Conservation (phyloP, 305 asterid species). For the Rubia tinctorum region DNA sequence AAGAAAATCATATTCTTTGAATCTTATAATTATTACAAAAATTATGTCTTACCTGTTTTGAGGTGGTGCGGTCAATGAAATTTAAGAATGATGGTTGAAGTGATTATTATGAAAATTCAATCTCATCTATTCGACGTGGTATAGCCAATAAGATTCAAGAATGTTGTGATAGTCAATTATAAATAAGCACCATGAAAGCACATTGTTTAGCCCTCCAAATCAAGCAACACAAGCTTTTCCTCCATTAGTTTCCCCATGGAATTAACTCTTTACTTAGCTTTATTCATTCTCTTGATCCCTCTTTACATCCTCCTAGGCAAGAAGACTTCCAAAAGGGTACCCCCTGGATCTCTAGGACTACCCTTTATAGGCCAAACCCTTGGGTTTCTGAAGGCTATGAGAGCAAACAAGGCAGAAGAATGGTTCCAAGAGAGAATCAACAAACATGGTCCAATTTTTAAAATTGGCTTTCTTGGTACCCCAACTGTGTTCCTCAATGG, state of each 20-base stretch:
- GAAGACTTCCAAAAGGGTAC: conserved; percentile 17
- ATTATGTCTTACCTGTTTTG: no score
- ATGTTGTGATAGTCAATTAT: no score
- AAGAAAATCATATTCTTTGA: no score
- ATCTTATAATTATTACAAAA: no score
- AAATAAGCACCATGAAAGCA: no score
- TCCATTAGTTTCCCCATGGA: background rate
- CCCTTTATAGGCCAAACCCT: conserved; percentile 31
- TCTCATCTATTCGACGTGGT: no score
- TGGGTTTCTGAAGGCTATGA: conserved; percentile 24
- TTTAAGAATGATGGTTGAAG: no score
- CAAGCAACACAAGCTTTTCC: no score
- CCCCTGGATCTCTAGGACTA: conserved; percentile 35
- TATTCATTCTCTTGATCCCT: background rate
- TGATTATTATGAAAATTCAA: no score
- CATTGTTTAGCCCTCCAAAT: no score
- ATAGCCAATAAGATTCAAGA: no score
- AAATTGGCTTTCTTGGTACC: conserved; percentile 24
- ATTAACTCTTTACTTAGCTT: background rate
- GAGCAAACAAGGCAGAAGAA: conserved; percentile 20
- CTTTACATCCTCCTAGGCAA: conserved; percentile 7
- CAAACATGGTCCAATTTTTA: conserved; percentile 26
- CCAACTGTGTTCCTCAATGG: conserved; percentile 30
- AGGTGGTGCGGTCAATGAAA: no score
- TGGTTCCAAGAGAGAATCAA: conserved; percentile 24